Evolutionary conservation across 2,329 filamentous ascomycete genomes (phyloP).

Genomic region (Phialophora tarda): DNA sequence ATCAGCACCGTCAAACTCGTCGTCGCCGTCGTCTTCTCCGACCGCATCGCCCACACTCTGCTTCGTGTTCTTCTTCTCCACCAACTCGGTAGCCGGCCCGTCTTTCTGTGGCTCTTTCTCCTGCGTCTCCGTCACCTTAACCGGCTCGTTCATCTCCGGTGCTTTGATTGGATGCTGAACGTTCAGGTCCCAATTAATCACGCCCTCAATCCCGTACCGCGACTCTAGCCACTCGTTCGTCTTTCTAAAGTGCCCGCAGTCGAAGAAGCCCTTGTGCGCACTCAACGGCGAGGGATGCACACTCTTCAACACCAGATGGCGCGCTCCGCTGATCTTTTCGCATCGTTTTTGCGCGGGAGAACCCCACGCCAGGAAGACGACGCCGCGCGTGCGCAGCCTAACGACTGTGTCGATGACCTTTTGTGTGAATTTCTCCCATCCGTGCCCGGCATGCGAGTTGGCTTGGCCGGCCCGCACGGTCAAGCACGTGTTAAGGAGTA

Average conservation of each 20-base stretch:
- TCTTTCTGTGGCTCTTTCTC: conserved; percentile 23
- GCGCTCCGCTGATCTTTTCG: conserved; percentile 65
- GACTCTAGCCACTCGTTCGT: conserved; percentile 82
- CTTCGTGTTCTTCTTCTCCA: conserved; percentile 40
- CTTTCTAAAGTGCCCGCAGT: conserved; percentile 79
- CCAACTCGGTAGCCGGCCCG: conserved; percentile 32
- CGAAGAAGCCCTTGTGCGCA: conserved; percentile 79
- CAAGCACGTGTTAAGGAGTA: conserved; percentile 92
- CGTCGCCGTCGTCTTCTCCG: not conserved
- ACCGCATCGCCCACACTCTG: conserved; percentile 25
- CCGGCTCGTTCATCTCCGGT: conserved; percentile 21
- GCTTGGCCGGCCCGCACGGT: conserved; percentile 90
- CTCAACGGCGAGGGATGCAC: conserved; percentile 95
- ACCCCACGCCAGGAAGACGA: conserved; percentile 96
- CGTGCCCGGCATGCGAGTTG: conserved; percentile 81
- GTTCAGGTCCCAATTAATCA: conserved; percentile 82
- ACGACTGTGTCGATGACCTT: conserved; percentile 87
- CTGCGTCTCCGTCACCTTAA: conserved; percentile 29
- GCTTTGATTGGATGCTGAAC: conserved; percentile 39
- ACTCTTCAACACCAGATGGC: conserved; percentile 81
- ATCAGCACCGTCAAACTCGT: conserved; percentile 46
- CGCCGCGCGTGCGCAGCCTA: conserved; percentile 74
- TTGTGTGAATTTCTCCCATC: conserved; percentile 94
- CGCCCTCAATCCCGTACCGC: conserved; percentile 77
- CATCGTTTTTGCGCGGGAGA: conserved; percentile 81